Conservation (phyloP, 805 yeast genomes). For the Lachancea nothofagi region DNA sequence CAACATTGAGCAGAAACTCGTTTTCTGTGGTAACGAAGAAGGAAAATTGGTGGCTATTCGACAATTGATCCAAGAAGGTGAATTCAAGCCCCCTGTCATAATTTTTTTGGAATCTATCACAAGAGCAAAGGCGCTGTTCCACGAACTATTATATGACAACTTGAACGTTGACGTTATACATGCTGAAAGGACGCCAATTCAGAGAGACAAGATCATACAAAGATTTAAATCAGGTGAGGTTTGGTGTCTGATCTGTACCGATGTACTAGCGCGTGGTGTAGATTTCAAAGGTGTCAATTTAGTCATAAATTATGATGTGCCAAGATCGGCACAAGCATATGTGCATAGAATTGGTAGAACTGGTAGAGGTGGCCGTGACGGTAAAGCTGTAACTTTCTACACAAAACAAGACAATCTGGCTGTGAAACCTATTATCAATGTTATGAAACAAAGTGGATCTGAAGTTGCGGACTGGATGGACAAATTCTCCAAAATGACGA, state of each 20-base stretch:
- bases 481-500: conserved; percentile 56
- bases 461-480: conserved; percentile 78
- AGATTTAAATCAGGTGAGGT: conserved; percentile 83
- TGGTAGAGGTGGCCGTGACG: conserved; percentile 87
- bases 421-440: conserved; percentile 81
- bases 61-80: conserved; percentile 78
- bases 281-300: conserved; percentile 94
- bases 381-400: conserved; percentile 86
- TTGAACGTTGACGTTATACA: conserved; percentile 93
- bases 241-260: conserved; percentile 96
- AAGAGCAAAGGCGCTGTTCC: conserved; percentile 92
- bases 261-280: conserved; percentile 92
- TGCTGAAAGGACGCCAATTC: conserved; percentile 85
- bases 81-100: conserved; percentile 86
- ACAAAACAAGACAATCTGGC: conserved; percentile 81
- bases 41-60: conserved; percentile 92
- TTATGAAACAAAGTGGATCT: conserved; percentile 89
- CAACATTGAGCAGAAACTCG: conserved; percentile 74
- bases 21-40: conserved; percentile 87
- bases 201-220: conserved; percentile 79
- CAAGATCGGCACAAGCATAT: conserved; percentile 87
- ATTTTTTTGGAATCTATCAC: conserved; percentile 87
- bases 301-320: conserved; percentile 95
- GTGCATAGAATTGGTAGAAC: conserved; percentile 98
- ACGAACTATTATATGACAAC: conserved; percentile 86